Conservation (phyloP, 2,329 filamentous ascomycete species). For the Nothophoma quercina region DNA sequence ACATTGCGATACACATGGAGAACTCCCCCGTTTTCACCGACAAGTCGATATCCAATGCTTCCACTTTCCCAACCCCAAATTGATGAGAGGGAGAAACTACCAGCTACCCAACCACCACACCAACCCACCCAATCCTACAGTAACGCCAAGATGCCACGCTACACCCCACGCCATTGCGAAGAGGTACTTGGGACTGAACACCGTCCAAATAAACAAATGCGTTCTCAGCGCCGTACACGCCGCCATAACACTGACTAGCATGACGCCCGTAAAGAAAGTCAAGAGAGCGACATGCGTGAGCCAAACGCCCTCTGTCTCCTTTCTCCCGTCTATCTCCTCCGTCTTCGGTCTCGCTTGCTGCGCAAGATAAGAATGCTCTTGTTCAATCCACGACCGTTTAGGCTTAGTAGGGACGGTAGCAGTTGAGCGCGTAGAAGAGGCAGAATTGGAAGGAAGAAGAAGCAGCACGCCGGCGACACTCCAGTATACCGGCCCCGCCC, state of each 20-base stretch:
- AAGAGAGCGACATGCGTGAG: constrained; percentile 66
- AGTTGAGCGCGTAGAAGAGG: too few relatives aligned
- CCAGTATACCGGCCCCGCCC: constrained; percentile 93
- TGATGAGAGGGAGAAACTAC: constrained; percentile 17
- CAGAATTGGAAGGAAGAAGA: too few relatives aligned
- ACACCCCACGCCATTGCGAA: constrained; percentile 90
- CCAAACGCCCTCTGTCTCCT: constrained; percentile 22
- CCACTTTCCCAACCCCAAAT: too few relatives aligned
- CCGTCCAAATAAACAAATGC: constrained; percentile 98
- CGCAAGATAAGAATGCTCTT: constrained; percentile 38
- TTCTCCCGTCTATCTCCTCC: constrained; percentile 22
- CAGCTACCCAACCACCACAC: constrained; percentile 45
- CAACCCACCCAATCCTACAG: constrained; percentile 42
- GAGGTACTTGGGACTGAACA: constrained; percentile 96
- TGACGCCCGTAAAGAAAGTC: constrained; percentile 74
- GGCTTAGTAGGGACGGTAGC: too few relatives aligned
- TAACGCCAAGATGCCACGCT: constrained; percentile 73
- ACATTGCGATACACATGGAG: too few relatives aligned
- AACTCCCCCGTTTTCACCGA: too few relatives aligned
- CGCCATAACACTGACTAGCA: constrained; percentile 79
- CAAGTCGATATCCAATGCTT: too few relatives aligned
- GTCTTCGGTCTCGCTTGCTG: constrained; percentile 23
- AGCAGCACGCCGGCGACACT: constrained; percentile 69
- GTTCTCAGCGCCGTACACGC: constrained; percentile 84
- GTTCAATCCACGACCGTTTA: constrained; percentile 39